A percentile compares a stretch with the other conserved stretches of the same genome.
These are phyloP conservation scores for Amanita molliuscula DNA, from an alignment of 768 basidiomycete species.

Conservation along the genomic window DNA sequence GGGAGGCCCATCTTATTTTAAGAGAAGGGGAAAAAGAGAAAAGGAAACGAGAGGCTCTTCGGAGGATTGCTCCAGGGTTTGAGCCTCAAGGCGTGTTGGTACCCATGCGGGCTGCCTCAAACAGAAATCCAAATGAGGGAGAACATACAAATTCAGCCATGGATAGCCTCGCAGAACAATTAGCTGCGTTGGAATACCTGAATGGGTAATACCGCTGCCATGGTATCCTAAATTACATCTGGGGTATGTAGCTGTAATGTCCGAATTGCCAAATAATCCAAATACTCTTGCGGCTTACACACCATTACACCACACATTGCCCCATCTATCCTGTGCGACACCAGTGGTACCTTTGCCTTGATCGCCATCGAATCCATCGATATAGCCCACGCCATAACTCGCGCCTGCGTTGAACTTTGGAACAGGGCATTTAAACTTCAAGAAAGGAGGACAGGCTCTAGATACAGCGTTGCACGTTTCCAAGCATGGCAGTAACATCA, in stretches of 20 bases:
- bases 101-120: constrained; percentile 29
- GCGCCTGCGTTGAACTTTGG: constrained; percentile 46
- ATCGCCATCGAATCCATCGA: constrained; percentile 45
- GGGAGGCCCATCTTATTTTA: constrained; percentile 59
- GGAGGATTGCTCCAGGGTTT: constrained; percentile 78
- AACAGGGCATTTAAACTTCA: constrained; percentile 63
- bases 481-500: constrained; percentile 65
- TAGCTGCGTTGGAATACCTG: constrained; percentile 56
- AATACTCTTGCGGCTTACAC: constrained; percentile 7
- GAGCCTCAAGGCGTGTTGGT: constrained; percentile 56
- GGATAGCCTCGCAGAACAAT: constrained; percentile 74
- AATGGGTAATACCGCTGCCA: not conserved
- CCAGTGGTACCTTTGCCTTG: constrained; percentile 42
- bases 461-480: constrained; percentile 68
- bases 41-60: constrained; percentile 54
- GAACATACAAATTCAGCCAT: constrained; percentile 46
- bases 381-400: constrained; percentile 71
- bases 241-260: no score
- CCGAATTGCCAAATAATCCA: not conserved
- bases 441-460: constrained; percentile 66
- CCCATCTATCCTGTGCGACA: constrained; percentile 51
- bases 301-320: constrained; percentile 69
- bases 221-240: not conserved
- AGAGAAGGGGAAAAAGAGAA: constrained; percentile 73
- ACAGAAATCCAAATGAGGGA: constrained; percentile 7